phyloP scores from a whole-genome alignment of 176 grass and related monocot genomes.

The Lolium perenne region DNA sequence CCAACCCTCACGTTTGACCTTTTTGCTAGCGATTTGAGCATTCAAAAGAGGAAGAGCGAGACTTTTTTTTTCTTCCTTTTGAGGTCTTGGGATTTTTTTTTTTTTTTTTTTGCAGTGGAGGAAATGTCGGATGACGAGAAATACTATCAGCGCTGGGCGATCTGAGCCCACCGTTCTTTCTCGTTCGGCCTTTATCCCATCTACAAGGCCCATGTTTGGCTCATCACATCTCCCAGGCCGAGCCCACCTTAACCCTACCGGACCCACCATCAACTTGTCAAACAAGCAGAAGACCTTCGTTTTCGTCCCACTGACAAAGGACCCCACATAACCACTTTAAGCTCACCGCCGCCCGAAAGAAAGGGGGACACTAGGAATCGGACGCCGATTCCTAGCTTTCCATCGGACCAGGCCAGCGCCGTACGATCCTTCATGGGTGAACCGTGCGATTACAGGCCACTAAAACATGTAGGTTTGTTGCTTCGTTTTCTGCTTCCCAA shows the following conservation, averaged over 20 bases:
- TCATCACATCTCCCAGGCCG: background rate
- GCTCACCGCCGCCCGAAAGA: background rate
- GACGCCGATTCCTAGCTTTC: no score
- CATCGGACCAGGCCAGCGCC: no score
- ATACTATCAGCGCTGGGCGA: background rate
- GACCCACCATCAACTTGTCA: conserved; percentile 25
- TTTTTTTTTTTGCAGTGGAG: background rate
- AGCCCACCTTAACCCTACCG: background rate
- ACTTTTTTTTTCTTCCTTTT: background rate
- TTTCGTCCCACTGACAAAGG: background rate
- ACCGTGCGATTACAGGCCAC: no score
- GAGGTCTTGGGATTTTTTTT: no score
- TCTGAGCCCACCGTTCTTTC: background rate
- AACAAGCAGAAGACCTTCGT: conserved; percentile 16
- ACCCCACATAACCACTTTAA: background rate
- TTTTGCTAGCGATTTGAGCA: background rate
- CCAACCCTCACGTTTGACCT: background rate
- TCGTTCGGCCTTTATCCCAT: background rate
- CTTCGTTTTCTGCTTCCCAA: no score
- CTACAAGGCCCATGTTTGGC: background rate
- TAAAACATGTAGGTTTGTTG: no score
- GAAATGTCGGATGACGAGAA: background rate
- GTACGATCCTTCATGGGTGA: no score
- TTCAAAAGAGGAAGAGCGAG: background rate
- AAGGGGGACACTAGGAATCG: no score